A percentile compares a stretch with the other conserved stretches of the same genome.
Evolutionary conservation across 1,284 basidiomycete genomes (phyloP).

Genomic region (Moesziomyces sp.): DNA sequence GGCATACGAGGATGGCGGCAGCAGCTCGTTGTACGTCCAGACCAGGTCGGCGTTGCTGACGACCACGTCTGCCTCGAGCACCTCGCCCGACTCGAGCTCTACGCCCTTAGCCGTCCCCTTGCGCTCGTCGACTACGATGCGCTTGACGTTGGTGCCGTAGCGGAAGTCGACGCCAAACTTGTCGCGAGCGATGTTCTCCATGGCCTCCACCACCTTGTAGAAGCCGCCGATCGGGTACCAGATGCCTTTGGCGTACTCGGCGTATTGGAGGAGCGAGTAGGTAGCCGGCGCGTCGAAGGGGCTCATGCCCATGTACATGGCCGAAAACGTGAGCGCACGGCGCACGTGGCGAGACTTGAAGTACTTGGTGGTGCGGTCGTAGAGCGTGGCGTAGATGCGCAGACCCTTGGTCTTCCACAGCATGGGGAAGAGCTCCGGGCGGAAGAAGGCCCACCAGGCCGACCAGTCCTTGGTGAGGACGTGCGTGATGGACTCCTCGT

Average conservation of each 20-base stretch:
- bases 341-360: conserved; percentile 71
- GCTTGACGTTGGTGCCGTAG: conserved; percentile 69
- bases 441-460: conserved; percentile 69
- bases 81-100: conserved; percentile 69
- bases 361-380: conserved; percentile 68
- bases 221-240: conserved; percentile 73
- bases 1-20: conserved; percentile 67
- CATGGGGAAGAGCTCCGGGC: conserved; percentile 70
- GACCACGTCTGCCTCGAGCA: conserved; percentile 70
- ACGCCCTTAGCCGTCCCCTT: conserved; percentile 67
- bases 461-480: conserved; percentile 71
- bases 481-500: conserved; percentile 69
- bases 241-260: conserved; percentile 72
- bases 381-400: conserved; percentile 59
- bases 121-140: conserved; percentile 62
- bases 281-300: conserved; percentile 73
- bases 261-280: conserved; percentile 72
- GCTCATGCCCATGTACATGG: conserved; percentile 69
- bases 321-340: conserved; percentile 29
- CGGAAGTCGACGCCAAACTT: conserved; percentile 69
- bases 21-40: conserved; percentile 71
- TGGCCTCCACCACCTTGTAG: conserved; percentile 70
- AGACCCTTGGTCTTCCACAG: conserved; percentile 59
- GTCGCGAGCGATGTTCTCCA: conserved; percentile 69
- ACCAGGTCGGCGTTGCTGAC: conserved; percentile 72